Base-by-base conservation (phyloP, 202 grass and related monocot species). In the Panicum hallii region DNA sequence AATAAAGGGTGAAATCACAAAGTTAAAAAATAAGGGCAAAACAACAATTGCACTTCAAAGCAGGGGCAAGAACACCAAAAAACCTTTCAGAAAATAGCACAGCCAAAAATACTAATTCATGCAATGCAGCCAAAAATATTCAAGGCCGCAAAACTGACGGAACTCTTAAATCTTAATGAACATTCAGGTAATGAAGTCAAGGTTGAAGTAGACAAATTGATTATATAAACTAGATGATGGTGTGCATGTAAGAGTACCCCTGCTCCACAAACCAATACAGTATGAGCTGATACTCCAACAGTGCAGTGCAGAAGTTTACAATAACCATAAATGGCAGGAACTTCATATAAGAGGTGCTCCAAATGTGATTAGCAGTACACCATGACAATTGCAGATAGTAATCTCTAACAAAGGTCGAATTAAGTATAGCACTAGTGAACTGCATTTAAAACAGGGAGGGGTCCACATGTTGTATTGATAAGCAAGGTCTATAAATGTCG, bases 211-310 rank as follows among this genome's bases (percentile, higher is more conserved):
- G 32, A 63, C 2, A 44, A 1, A 4, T 45, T 43, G 7, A 67
- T 20, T 41, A 62, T 69, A 79, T 10, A 79, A 40, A 45, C 57
- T 34, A 50, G 20, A 40, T 83, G 16, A 79, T 69, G 69, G 60
- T 42, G 9, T 63, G 43, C 68, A 75, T 55, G 75, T 67, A 77
- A 62, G 49, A 79, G 9, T 56, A 41, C 23, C 4, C 1, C 2
- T 58, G 9, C 54, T 70, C 43, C 57, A 80, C 22, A 41, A 9
- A 54, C 20, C 42, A 73, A 28, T 73, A 50, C 42, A 22, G 22
- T 56, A 57, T 44, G 34, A 78, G 56, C 7, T 56, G 5, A 78
- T 48, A 82, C 63, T 23, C 64, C 1, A 19, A 85, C 34, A 70
- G 63, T 55, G 11, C 4, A 26, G 12, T 47, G n/a, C 23, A 49